Percentiles rank a stretch among this genome's conserved stretches.
Evolutionary conservation across 257 asterid species (phyloP).

Genomic region (Paulownia fortunei): DNA sequence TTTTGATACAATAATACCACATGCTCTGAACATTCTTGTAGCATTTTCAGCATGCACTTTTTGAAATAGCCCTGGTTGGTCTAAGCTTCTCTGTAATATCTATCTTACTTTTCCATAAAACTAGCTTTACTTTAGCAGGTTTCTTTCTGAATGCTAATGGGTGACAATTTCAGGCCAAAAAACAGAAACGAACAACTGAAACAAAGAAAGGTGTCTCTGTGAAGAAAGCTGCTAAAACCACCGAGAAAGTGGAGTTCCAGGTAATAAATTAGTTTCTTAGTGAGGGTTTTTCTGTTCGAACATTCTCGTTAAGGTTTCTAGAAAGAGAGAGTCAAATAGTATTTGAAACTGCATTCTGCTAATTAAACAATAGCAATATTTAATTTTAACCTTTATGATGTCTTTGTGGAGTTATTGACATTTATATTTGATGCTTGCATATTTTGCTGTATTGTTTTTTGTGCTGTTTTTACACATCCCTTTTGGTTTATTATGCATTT

Average conservation of each 20-base stretch:
- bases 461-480: background rate
- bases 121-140: background rate
- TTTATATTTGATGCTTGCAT: background rate
- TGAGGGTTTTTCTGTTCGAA: background rate
- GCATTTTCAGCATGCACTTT: constrained; percentile 7
- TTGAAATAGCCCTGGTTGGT: background rate
- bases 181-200: constrained; percentile 44
- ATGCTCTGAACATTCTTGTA: background rate
- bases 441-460: background rate
- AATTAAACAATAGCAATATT: background rate
- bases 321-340: background rate
- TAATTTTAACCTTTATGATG: background rate
- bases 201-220: constrained; percentile 37
- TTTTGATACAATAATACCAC: background rate
- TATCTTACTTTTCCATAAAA: constrained; percentile 2
- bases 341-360: background rate
- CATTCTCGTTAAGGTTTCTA: constrained; percentile 19
- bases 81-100: background rate
- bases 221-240: constrained; percentile 46
- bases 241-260: constrained; percentile 37
- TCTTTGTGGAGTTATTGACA: background rate
- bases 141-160: constrained; percentile 23
- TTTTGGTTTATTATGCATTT: background rate
- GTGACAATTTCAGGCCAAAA: constrained; percentile 50
- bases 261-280: constrained; percentile 28